Conservation (phyloP, 208 protist genomes). For the Leptomonas seymouri region DNA sequence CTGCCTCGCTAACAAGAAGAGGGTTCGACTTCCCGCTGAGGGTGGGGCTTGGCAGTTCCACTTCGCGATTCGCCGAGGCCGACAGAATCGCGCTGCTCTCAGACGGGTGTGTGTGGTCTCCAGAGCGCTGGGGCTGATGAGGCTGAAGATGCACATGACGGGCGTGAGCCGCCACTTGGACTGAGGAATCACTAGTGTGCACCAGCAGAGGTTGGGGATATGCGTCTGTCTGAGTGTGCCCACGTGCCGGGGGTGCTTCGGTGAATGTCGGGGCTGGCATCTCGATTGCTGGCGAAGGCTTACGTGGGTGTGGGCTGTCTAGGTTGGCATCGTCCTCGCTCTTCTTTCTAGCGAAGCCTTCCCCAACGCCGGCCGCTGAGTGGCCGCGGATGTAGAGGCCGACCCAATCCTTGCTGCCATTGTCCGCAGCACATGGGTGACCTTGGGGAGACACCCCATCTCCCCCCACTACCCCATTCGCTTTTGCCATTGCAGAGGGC, state of each 20-base stretch:
- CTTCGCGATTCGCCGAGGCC: constrained; percentile 25
- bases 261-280: neutral
- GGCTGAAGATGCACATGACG: too few species aligned
- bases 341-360: neutral
- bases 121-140: neutral
- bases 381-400: too few species aligned
- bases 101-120: neutral
- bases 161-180: neutral
- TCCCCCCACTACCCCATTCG: too few species aligned
- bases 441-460: too few species aligned
- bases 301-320: constrained; percentile 15
- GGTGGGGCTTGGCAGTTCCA: constrained; percentile 23
- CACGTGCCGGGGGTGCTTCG: neutral
- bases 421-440: too few species aligned
- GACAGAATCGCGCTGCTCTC: neutral
- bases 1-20: neutral
- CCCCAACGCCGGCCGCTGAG: neutral
- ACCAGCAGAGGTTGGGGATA: neutral
- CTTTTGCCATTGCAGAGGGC: too few species aligned
- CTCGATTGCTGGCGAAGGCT: neutral
- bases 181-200: neutral
- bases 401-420: too few species aligned
- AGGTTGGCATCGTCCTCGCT: neutral
- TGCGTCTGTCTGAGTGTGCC: neutral
- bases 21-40: neutral